phyloP scores from a whole-genome alignment of 2,329 filamentous ascomycete species.

The Fusarium nygamai region DNA sequence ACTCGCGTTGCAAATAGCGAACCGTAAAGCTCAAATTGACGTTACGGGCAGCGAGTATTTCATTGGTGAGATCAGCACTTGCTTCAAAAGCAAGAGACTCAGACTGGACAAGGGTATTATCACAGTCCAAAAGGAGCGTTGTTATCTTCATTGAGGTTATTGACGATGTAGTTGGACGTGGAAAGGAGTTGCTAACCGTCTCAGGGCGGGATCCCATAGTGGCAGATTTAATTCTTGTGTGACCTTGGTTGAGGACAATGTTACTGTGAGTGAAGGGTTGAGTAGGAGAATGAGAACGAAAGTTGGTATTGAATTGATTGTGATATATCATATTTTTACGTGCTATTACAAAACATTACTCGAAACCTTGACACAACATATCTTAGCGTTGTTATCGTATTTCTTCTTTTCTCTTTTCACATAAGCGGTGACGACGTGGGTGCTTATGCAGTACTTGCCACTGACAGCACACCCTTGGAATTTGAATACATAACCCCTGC shows the following conservation, averaged over 20 bases:
- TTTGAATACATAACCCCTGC: neutral
- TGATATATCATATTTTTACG: neutral
- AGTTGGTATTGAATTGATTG: accelerated
- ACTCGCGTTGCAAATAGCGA: neutral
- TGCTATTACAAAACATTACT: neutral
- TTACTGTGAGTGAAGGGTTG: accelerated
- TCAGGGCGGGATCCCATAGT: neutral
- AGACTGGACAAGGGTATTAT: neutral
- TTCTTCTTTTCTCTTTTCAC: neutral
- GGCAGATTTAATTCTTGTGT: neutral
- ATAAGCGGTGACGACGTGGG: neutral
- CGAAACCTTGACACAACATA: neutral
- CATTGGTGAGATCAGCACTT: neutral
- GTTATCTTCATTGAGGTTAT: neutral
- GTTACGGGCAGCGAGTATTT: neutral
- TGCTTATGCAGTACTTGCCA: too few relatives aligned
- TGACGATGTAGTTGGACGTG: accelerated
- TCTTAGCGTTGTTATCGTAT: neutral
- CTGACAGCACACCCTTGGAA: neutral
- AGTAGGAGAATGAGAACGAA: neutral
- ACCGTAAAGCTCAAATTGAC: neutral
- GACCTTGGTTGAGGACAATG: too few relatives aligned
- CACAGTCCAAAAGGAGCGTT: neutral
- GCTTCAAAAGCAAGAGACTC: neutral
- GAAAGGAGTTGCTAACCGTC: neutral